Conservation (phyloP, 73 alveolate species). For the Durusdinium trenchii region DNA sequence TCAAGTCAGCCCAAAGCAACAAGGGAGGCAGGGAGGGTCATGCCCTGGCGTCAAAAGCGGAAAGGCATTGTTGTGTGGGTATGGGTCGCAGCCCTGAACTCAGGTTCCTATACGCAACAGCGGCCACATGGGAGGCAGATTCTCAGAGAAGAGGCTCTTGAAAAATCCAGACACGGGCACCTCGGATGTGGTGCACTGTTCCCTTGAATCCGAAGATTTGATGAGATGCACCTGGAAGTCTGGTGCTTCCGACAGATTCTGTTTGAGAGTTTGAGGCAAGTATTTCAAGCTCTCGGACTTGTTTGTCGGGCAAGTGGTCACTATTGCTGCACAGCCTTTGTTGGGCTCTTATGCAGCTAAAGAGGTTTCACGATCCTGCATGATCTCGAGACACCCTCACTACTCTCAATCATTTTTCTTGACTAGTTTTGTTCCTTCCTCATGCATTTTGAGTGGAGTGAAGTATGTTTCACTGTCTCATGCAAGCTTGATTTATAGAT, state of each 20-base stretch:
- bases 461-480: too few species aligned
- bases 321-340: conserved; percentile 80
- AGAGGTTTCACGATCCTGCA: background rate
- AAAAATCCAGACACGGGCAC: conserved; percentile 88
- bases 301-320: conserved; percentile 67
- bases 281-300: conserved; percentile 48
- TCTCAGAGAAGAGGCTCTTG: conserved; percentile 76
- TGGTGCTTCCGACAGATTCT: too few species aligned
- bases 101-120: conserved; percentile 94
- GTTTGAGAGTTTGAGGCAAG: too few species aligned
- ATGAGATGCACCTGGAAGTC: too few species aligned
- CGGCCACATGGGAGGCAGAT: conserved; percentile 88
- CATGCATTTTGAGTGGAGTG: too few species aligned
- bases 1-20: background rate
- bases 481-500: too few species aligned
- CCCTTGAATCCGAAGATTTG: background rate
- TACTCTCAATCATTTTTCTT: background rate
- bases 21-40: background rate
- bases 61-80: too few species aligned
- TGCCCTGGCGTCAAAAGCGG: too few species aligned
- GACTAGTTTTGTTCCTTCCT: too few species aligned
- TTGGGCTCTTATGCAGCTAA: background rate
- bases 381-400: too few species aligned
- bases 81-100: background rate
- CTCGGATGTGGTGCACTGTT: too few species aligned